phyloP scores from a whole-genome alignment of 2,329 filamentous ascomycete genomes.

The Phaeosphaeria sp. region DNA sequence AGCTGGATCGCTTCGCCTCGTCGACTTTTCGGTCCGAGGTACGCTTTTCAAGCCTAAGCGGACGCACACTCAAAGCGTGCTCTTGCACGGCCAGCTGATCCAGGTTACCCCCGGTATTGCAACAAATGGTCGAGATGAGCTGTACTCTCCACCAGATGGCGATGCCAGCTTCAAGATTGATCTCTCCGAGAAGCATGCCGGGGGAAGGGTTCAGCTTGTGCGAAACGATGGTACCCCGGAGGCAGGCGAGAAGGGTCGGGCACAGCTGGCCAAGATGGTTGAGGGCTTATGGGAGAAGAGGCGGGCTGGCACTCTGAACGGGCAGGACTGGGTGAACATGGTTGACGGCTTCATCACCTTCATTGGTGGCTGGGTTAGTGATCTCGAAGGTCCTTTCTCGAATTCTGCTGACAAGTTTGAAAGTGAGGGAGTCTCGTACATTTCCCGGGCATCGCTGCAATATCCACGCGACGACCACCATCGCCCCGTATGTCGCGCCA shows the following conservation, averaged over 20 bases:
- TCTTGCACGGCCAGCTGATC: conserved; percentile 28
- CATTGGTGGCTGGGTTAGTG: conserved; percentile 36
- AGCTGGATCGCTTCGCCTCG: conserved; percentile 37
- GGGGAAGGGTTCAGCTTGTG: conserved; percentile 39
- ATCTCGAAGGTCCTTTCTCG: not conserved
- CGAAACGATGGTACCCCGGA: conserved; percentile 43
- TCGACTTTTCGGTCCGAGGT: conserved; percentile 43
- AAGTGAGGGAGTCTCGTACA: not conserved
- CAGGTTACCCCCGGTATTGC: conserved; percentile 21
- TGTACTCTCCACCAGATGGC: conserved; percentile 43
- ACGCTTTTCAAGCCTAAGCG: conserved; percentile 42
- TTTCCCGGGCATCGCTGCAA: not conserved
- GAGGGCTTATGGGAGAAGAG: conserved; percentile 44
- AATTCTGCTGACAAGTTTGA: not conserved
- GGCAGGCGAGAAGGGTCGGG: conserved; percentile 35
- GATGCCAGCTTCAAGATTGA: conserved; percentile 48
- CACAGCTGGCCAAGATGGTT: conserved; percentile 30
- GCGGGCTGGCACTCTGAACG: conserved; percentile 34
- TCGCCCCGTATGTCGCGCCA: not conserved
- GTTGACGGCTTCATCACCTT: conserved; percentile 45
- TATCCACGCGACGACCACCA: not conserved
- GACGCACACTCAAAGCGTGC: conserved; percentile 26
- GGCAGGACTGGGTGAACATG: conserved; percentile 43
- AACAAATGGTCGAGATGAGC: conserved; percentile 17
- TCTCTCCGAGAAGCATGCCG: conserved; percentile 43